Base-by-base conservation (phyloP, 208 protist species). In the Leishmania tarentolae region DNA sequence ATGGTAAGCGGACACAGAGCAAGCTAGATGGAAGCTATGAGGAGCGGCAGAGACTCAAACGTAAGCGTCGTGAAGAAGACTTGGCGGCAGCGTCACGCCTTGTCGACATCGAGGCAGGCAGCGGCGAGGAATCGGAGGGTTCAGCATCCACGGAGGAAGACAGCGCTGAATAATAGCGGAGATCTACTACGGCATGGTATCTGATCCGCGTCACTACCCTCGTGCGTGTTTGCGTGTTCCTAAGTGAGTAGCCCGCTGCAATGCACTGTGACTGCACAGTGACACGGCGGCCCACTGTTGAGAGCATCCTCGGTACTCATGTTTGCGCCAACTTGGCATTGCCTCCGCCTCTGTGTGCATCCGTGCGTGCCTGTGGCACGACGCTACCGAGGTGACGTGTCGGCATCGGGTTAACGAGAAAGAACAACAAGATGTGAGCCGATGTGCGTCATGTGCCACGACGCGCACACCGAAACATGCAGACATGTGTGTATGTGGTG, bases 21-120 rank as follows among this genome's bases (percentile, higher is more conserved):
- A 92, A 91, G 69, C 72, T 95, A 28, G 92, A 95, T 61, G 92
- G 92, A 59, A 86, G 83, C 24, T 91, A 95, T 75, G 92, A 95
- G 68, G 85, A 76, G 52, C 84, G 84, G 47, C 85, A 87, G 56
- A 83, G 86, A 40, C 81, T 84, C 9, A 95, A 93, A 83, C 89
- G 85, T 13, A 85, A 82, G 52, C 81, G 87, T 40, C 85, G 86
- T 19, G 90, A 93, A 77, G 79, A 75, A 68, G 80, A 78, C 31
- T 74, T 83, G 57, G 80, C 75, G 57, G 79, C 83, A 1, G 89
- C 84, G 11, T 85, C 86, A 21, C 85, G 85, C 37, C 92, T 91
- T 56, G 86, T 95, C 0, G 92, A 95, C 56, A 75, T 88, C 31
- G 87, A 95, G 71, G 92, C 90, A 28, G 92, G 92, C 46, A 92